A percentile compares a stretch with the other conserved stretches of the same genome.
phyloP scores from a whole-genome alignment of 2,329 filamentous ascomycete species.

The Trichoderma breve region DNA sequence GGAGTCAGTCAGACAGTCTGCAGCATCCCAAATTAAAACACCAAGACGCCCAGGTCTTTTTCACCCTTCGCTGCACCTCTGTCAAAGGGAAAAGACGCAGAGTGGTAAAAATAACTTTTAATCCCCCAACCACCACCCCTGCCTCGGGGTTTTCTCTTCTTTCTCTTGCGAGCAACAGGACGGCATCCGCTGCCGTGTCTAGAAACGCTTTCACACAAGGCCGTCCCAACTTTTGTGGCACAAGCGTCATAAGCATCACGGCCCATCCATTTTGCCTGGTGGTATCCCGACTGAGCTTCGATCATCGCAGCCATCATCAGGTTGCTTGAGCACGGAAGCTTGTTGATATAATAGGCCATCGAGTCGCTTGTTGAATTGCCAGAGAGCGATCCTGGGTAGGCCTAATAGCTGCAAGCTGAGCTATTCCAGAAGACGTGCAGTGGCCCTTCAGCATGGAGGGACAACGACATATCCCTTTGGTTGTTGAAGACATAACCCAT shows the following conservation, averaged over 20 bases:
- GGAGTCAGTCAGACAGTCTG: not conserved
- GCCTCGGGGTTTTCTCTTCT: not conserved
- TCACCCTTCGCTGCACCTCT: not conserved
- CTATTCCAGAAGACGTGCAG: not conserved
- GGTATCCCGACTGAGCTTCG: not conserved
- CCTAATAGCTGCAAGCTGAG: not conserved
- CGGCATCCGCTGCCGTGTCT: not conserved
- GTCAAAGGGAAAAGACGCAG: not conserved
- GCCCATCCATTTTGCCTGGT: not conserved
- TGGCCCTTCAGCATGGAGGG: not conserved
- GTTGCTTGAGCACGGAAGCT: not conserved
- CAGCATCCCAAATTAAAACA: not conserved
- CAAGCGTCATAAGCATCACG: not conserved
- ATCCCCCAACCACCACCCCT: not conserved
- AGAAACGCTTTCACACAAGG: not conserved
- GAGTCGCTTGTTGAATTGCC: not conserved
- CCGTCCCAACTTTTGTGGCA: not conserved
- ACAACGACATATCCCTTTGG: not conserved
- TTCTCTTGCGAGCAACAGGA: not conserved
- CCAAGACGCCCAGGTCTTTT: not conserved
- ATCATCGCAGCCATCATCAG: not conserved
- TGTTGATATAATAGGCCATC: not conserved
- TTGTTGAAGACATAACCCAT: not conserved
- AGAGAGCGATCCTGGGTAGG: not conserved
- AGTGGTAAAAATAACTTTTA: not conserved